Percentiles rank a stretch among this genome's conserved stretches.
These are phyloP conservation scores for Leccinum subgranulosum DNA, from an alignment of 768 basidiomycete genomes.

Conservation along the genomic window DNA sequence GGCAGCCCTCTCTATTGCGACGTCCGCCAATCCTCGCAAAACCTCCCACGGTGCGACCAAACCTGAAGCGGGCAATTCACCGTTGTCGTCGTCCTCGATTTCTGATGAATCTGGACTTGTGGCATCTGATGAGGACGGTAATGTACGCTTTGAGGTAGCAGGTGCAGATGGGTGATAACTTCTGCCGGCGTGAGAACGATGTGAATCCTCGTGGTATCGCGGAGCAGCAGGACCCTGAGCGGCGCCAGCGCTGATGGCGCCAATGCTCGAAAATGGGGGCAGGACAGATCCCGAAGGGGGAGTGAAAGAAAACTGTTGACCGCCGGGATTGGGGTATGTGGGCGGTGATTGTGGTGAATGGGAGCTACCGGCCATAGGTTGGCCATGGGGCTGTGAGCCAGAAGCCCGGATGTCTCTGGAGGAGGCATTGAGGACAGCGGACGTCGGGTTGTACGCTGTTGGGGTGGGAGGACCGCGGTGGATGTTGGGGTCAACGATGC, in stretches of 20 bases:
- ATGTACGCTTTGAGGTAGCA: slow-evolving; percentile 56
- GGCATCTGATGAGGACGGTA: slow-evolving; percentile 60
- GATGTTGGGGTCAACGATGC: slow-evolving; percentile 21
- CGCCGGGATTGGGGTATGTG: slow-evolving; percentile 40
- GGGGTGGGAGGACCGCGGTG: slow-evolving; percentile 32
- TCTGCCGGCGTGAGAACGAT: slow-evolving; percentile 27
- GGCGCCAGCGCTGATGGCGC: slow-evolving; percentile 45
- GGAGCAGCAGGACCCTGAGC: slow-evolving; percentile 53
- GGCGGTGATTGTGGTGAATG: slow-evolving; percentile 43
- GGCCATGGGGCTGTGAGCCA: slow-evolving; percentile 33
- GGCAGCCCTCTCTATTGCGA: slow-evolving; percentile 73
- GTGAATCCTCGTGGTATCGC: slow-evolving; percentile 49
- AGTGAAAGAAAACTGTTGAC: slow-evolving; percentile 30
- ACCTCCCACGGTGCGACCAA: slow-evolving; percentile 88
- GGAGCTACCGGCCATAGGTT: slow-evolving; percentile 38
- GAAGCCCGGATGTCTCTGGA: slow-evolving; percentile 34
- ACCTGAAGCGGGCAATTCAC: slow-evolving; percentile 76
- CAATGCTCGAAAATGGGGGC: slow-evolving; percentile 71
- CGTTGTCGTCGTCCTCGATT: slow-evolving; percentile 77
- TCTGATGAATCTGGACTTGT: slow-evolving; percentile 83
- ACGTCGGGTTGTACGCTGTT: slow-evolving; percentile 23
- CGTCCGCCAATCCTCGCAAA: slow-evolving; percentile 74
- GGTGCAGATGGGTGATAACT: slow-evolving; percentile 30
- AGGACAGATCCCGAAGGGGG: slow-evolving; percentile 51
- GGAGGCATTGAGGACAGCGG: slow-evolving; percentile 23